Evolutionary conservation across 176 grass and related monocot genomes (phyloP), one percentile per base, ranked within the genome.

Genomic region (Juncus effusus): DNA sequence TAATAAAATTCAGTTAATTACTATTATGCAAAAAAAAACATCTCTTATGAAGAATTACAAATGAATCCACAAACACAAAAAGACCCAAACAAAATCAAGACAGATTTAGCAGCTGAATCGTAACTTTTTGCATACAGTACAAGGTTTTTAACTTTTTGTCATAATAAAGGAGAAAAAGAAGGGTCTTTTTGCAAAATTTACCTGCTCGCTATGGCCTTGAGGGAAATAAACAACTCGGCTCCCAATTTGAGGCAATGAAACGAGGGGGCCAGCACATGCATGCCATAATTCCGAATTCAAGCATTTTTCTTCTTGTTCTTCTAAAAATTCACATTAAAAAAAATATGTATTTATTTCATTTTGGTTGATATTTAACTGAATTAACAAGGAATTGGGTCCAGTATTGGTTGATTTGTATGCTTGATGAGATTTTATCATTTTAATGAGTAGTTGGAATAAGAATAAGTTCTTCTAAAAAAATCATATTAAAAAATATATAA

Each of bases 161-260:
- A 81, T 5, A 78, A 47, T 67, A 6, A 74, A 65, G 13, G 38
- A 35, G 60, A 60, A 70, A 73, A 77, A 60, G 14, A 47, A 9
- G 44, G 44, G 4, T 5, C 9, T 47, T 6, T 6, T 0, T 47
- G 53, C 19, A 16, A 13, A 45, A 60, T 72, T 51, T 47, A 97
- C 93, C 88, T 97, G 93, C 55, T 97, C 93, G 19, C 93, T 97
- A 63, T 97, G 93, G n/a, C 93, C 93, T 78, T 97, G 93, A 65
- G 93, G 80, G 65, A 97, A 92, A 80, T 97, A 97, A 39, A 97
- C 85, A 6, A 97, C 93, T 57, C 93, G 82, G 70, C 84, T 92
- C 64, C 93, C 93, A 60, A 92, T 78, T 4, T 70, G 74, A 37
- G 93, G 93, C 69, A 97, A 77, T 14, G 93, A 92, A 42, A 97